Evolutionary conservation across 768 basidiomycete species (phyloP).

Genomic region (Lyophyllum semitale): DNA sequence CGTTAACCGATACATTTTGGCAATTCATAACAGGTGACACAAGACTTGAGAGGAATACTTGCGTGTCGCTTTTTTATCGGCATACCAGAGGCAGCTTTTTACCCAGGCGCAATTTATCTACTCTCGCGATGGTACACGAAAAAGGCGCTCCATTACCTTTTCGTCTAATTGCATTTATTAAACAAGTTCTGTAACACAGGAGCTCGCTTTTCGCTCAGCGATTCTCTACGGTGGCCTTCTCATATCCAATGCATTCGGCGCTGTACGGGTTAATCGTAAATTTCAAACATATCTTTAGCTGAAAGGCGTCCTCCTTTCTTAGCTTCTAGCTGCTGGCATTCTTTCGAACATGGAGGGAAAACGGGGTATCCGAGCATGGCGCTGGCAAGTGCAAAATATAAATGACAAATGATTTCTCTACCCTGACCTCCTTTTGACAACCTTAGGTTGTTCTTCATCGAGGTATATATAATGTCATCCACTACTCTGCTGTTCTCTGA

Average conservation of each 20-base stretch:
- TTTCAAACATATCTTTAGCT: no score
- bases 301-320: neutral
- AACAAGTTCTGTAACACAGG: slow-evolving; percentile 38
- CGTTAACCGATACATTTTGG: neutral
- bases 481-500: neutral
- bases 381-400: slow-evolving; percentile 48
- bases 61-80: slow-evolving; percentile 64
- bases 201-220: slow-evolving; percentile 66
- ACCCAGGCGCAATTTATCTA: slow-evolving; percentile 53
- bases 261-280: slow-evolving; percentile 37
- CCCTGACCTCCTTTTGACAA: neutral
- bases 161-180: no score
- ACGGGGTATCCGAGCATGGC: slow-evolving; percentile 68
- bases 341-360: slow-evolving; percentile 68
- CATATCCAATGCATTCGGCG: slow-evolving; percentile 69
- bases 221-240: slow-evolving; percentile 61
- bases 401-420: no score
- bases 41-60: slow-evolving; percentile 56
- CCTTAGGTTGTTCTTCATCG: slow-evolving; percentile 69
- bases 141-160: slow-evolving; percentile 36
- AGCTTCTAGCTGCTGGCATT: slow-evolving; percentile 78
- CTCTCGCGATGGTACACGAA: slow-evolving; percentile 60
- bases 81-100: slow-evolving; percentile 67
- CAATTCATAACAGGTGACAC: slow-evolving; percentile 42
- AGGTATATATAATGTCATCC: slow-evolving; percentile 34